Conservation (phyloP, 257 asterid species). For the Penstemon newberryi region DNA sequence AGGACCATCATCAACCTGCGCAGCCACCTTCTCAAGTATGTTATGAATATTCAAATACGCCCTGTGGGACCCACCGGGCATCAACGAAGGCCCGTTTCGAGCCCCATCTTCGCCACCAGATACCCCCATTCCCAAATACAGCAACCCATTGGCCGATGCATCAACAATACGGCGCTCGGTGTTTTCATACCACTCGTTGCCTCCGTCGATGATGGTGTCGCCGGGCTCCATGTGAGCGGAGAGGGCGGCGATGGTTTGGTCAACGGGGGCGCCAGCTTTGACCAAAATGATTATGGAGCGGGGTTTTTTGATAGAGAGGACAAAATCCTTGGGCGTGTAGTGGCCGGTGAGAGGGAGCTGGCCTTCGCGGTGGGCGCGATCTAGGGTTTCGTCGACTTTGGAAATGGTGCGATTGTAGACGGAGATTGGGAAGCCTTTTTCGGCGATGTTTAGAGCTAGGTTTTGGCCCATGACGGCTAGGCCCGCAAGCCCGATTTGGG, state of each 20-base stretch:
- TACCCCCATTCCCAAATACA: slow-evolving; percentile 90
- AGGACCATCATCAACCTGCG: slow-evolving; percentile 94
- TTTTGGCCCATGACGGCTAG: slow-evolving; percentile 93
- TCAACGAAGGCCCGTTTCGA: slow-evolving; percentile 72
- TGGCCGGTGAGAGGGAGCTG: slow-evolving; percentile 68
- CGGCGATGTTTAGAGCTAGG: slow-evolving; percentile 85
- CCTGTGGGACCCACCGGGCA: slow-evolving; percentile 87
- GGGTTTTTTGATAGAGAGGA: slow-evolving; percentile 66
- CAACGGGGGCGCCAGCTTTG: slow-evolving; percentile 93
- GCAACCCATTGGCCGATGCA: slow-evolving; percentile 51
- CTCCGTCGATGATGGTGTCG: slow-evolving; percentile 87
- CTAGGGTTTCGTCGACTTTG: slow-evolving; percentile 79
- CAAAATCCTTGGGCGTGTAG: slow-evolving; percentile 68
- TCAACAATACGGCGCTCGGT: slow-evolving; percentile 72
- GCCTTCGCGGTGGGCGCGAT: slow-evolving; percentile 80
- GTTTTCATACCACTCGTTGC: slow-evolving; percentile 96
- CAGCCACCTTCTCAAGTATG: slow-evolving; percentile 74
- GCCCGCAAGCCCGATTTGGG: slow-evolving; percentile 76
- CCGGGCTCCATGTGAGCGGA: slow-evolving; percentile 86
- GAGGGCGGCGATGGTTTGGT: slow-evolving; percentile 78
- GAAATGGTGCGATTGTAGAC: slow-evolving; percentile 75
- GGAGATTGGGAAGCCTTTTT: slow-evolving; percentile 85
- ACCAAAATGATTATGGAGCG: slow-evolving; percentile 82
- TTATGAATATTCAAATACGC: slow-evolving; percentile 66
- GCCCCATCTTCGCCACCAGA: slow-evolving; percentile 98